A percentile compares a stretch with the other conserved stretches of the same genome.
Evolutionary conservation across 441 rosid species (phyloP).

Genomic region (Raphanus hybrid): DNA sequence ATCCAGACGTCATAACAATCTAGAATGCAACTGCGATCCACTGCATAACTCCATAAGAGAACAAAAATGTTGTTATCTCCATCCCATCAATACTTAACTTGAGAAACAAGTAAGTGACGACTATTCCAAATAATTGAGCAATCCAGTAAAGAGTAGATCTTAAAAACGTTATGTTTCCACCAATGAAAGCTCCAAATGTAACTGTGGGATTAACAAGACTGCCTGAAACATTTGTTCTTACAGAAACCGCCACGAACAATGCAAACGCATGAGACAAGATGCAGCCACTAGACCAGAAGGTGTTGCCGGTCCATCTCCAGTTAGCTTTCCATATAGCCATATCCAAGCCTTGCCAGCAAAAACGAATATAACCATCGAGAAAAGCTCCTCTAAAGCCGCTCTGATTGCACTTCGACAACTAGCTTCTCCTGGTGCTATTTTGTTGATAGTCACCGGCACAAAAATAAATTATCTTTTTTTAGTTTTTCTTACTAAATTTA

Average conservation of each 20-base stretch:
- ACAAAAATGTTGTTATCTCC: slow-evolving; percentile 62
- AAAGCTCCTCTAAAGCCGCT: slow-evolving; percentile 60
- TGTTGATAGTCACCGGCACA: slow-evolving; percentile 49
- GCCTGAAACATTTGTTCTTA: slow-evolving; percentile 62
- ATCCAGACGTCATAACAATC: too few species aligned
- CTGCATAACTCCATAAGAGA: slow-evolving; percentile 47
- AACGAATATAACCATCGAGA: slow-evolving; percentile 64
- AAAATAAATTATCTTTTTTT: neutral
- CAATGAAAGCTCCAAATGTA: slow-evolving; percentile 62
- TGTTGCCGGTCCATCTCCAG: slow-evolving; percentile 55
- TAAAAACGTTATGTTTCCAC: slow-evolving; percentile 56
- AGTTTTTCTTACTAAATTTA: slow-evolving; percentile 9
- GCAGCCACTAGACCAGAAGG: slow-evolving; percentile 63
- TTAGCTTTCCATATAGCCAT: slow-evolving; percentile 65
- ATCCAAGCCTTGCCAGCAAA: slow-evolving; percentile 73
- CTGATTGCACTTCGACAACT: slow-evolving; percentile 53
- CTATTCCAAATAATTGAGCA: slow-evolving; percentile 66
- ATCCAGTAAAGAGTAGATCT: slow-evolving; percentile 61
- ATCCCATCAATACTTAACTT: slow-evolving; percentile 54
- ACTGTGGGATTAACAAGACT: slow-evolving; percentile 75
- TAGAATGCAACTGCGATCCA: too few species aligned
- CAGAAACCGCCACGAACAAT: slow-evolving; percentile 59
- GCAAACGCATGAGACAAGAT: slow-evolving; percentile 62
- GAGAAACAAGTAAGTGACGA: slow-evolving; percentile 44
- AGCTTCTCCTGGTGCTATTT: slow-evolving; percentile 54